Evolutionary conservation across 768 basidiomycete species (phyloP), one percentile per base, ranked within the genome.

Genomic region (Collybiopsis confluens): DNA sequence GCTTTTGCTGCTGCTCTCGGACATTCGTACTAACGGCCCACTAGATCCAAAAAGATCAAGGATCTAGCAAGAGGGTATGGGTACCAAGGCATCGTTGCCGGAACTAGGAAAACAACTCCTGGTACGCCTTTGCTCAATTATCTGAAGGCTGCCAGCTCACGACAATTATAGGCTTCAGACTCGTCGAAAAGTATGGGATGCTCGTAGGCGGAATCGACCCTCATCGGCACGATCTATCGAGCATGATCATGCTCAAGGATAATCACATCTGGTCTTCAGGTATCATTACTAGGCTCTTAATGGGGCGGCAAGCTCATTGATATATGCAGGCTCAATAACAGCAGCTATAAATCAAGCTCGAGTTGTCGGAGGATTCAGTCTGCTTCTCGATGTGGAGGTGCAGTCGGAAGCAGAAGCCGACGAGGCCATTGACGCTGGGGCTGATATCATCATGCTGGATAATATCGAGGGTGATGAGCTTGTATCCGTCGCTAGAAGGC

Each of bases 161-260:
- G 11, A 23, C 1, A n/a, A 21, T 21, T 46, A 11, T 49, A 89
- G 88, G 96, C 2, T 99, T 99, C 74, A 78, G 97, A 44, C 75
- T 98, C 27, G 95, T 98, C 4, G 97, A 99, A 70, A 99, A 99
- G 70, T 98, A 99, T 66, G 97, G 87, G 3, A 98, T 99, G 97
- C 71, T 98, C 42, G 92, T 98, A 13, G 97, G 97, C 16, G 97
- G 97, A 5, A 88, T 98, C 61, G 96, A 99, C 66, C 74, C 91
- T 8, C 97, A 99, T 73, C 83, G 97, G 21, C 88, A 97, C 60
- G 95, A 98, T 68, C 78, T 98, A n/a, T 94, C 91, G 26, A 91
- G 90, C 66, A 98, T 99, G 97, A 95, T 99, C 64, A 99, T 99
- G 97, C 82, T 99, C 63, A 98, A 98, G 70, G 97, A 99, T 63